These are phyloP conservation scores for Cryptococcus sp. DNA, from an alignment of 1,284 basidiomycete genomes.

Conservation along the genomic window DNA sequence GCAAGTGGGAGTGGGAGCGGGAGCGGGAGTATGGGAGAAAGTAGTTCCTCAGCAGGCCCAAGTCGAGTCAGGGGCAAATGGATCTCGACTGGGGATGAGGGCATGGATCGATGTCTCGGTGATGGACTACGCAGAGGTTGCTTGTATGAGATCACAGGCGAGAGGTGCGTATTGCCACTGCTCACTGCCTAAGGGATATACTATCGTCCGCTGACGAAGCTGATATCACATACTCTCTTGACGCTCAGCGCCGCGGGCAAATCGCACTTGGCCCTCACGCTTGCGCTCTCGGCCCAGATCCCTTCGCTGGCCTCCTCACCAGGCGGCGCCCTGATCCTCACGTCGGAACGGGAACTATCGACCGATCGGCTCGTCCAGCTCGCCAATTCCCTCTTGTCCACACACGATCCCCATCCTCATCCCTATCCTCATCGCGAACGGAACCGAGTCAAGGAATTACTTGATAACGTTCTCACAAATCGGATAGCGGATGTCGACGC, in stretches of 20 bases:
- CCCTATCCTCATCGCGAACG: neutral
- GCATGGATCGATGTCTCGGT: conserved; percentile 66
- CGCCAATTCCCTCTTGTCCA: conserved; percentile 33
- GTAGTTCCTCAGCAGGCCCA: neutral
- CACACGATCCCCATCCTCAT: conserved; percentile 13
- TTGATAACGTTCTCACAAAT: conserved; percentile 69
- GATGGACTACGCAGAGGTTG: conserved; percentile 74
- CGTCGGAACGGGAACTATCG: conserved; percentile 69
- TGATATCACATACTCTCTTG: conserved; percentile 1
- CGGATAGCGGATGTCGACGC: conserved; percentile 61
- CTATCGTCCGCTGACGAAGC: conserved; percentile 1
- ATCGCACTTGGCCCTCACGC: conserved; percentile 77
- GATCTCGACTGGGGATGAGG: conserved; percentile 65
- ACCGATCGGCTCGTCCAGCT: conserved; percentile 62
- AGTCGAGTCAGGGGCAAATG: conserved; percentile 20
- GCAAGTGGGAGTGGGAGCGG: conserved; percentile 4
- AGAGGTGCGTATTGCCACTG: conserved; percentile 62
- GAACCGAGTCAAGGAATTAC: conserved; percentile 39
- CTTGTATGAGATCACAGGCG: conserved; percentile 82
- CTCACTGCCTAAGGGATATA: neutral
- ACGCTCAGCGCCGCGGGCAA: conserved; percentile 75
- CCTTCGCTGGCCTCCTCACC: conserved; percentile 58
- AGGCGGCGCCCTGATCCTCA: conserved; percentile 68
- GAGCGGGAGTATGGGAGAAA: conserved; percentile 3
- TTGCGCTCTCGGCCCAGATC: conserved; percentile 73